phyloP scores from a whole-genome alignment of 2,329 filamentous ascomycete species.

The Ceratocystis colombiana region DNA sequence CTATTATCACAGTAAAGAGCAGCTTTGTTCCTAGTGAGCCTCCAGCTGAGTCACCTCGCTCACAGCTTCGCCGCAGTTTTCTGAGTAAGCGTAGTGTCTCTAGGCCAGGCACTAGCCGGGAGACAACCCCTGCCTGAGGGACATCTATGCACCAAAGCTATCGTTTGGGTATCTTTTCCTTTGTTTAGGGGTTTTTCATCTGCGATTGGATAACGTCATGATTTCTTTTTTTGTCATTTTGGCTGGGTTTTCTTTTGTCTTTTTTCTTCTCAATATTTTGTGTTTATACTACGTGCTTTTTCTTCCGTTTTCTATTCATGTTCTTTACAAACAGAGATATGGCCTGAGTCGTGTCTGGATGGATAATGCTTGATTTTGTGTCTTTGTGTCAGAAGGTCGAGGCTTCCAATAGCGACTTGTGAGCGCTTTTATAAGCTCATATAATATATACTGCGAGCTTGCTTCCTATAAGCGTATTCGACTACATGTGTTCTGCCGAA shows the following conservation, averaged over 20 bases:
- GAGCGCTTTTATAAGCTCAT: background rate
- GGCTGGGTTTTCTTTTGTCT: background rate
- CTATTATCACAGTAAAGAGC: conserved; percentile 63
- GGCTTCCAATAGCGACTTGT: too few species aligned
- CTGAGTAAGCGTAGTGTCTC: conserved; percentile 39
- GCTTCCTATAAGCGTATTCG: background rate
- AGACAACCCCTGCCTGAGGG: conserved; percentile 33
- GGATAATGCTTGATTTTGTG: background rate
- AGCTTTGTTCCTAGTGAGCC: conserved; percentile 46
- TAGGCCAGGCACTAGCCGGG: conserved; percentile 35
- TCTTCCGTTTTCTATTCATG: background rate
- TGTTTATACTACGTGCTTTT: conserved; percentile 8
- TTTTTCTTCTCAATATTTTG: too few species aligned
- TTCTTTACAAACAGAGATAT: background rate
- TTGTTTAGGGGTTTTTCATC: background rate
- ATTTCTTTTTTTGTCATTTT: background rate
- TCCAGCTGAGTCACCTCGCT: conserved; percentile 39
- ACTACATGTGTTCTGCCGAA: background rate
- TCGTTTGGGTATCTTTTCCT: conserved; percentile 4
- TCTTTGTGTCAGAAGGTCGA: too few species aligned
- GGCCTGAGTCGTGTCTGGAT: background rate
- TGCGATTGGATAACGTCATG: background rate
- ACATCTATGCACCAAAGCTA: conserved; percentile 4
- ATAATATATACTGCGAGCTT: background rate
- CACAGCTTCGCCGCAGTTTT: conserved; percentile 44